These are phyloP conservation scores for Colletotrichum sp. DNA, from an alignment of 2,329 filamentous ascomycete species.

Conservation along the genomic window DNA sequence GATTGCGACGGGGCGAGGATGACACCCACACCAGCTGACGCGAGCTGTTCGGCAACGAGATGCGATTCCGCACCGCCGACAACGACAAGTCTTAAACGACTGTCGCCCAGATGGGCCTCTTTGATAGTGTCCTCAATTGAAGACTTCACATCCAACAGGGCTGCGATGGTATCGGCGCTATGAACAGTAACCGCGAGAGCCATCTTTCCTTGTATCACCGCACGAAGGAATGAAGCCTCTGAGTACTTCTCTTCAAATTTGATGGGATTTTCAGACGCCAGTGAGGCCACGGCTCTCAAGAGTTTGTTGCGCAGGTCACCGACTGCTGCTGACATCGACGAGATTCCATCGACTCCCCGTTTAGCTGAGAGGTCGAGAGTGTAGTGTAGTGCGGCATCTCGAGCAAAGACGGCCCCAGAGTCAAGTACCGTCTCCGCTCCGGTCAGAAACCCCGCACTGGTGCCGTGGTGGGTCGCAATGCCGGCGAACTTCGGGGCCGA, in stretches of 20 bases:
- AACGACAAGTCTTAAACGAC: conserved; percentile 55
- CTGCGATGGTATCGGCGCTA: conserved; percentile 67
- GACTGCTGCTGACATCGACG: conserved; percentile 60
- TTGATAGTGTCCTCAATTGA: conserved; percentile 52
- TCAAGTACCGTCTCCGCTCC: conserved; percentile 51
- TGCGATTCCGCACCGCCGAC: conserved; percentile 69
- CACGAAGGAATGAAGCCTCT: conserved; percentile 54
- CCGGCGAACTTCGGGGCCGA: conserved; percentile 56
- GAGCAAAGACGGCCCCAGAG: conserved; percentile 55
- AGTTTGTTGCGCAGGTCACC: conserved; percentile 58
- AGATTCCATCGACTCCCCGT: conserved; percentile 36
- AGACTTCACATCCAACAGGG: conserved; percentile 61
- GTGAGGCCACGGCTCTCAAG: conserved; percentile 50
- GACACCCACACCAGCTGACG: conserved; percentile 60
- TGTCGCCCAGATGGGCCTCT: not conserved
- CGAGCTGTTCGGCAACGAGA: conserved; percentile 63
- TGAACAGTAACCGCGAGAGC: conserved; percentile 65
- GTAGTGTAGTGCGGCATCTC: conserved; percentile 64
- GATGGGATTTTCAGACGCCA: conserved; percentile 34
- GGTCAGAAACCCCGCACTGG: conserved; percentile 63
- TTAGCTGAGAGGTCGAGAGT: conserved; percentile 57
- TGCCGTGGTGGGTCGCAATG: conserved; percentile 55
- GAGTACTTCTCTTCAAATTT: conserved; percentile 47
- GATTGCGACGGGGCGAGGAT: conserved; percentile 65
- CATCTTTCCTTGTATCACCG: conserved; percentile 57